Evolutionary conservation across 371 early-diverging fungal species (phyloP), one percentile per base, ranked within the genome.

Genomic region (Mortierella sp.): DNA sequence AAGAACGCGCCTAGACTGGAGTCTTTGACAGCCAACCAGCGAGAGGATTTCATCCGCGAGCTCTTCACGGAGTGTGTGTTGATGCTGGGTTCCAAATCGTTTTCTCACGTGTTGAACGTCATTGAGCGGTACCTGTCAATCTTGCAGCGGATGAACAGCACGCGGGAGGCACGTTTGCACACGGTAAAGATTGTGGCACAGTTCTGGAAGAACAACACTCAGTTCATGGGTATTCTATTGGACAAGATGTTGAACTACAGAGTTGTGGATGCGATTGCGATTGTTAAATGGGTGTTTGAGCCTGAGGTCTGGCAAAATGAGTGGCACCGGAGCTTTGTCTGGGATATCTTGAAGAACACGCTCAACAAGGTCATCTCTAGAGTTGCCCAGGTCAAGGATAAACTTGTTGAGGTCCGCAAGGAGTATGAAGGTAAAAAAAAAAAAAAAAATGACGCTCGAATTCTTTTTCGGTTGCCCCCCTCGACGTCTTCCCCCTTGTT

Each of bases 161-260:
- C 84, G 6, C 81, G 86, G 23, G 90, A 90, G 58, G 85, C 72
- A 15, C 82, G 85, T 47, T 63, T 88, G 24, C 90, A 92, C 51
- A 92, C 93, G 1, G 91, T 95, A 12, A 80, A 86, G 56, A 90
- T 91, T 56, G 88, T 92, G 9, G 89, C 90, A 23, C 82, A 85
- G 23, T 96, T 95, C 80, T 98, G 97, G 97, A 80, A 79, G 50
- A 78, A 86, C 24, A 93, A 94, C 69, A 88, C 93, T n/a, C 90
- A 90, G 88, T 94, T 95, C 75, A 68, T 94, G 71, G 94, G 93
- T 15, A 95, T 98, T 60, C 79, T 94, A 31, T 73, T 97, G 64
- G 96, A 95, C 78, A 95, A 96, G 80, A 83, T 97, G 60, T 79
- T 95, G 56, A 96, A 94, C 76, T 98, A 98, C 82, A 90, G 95